Base-by-base conservation (phyloP, 352 stramenopile genomes). In the Elongisporangium anandrum region DNA sequence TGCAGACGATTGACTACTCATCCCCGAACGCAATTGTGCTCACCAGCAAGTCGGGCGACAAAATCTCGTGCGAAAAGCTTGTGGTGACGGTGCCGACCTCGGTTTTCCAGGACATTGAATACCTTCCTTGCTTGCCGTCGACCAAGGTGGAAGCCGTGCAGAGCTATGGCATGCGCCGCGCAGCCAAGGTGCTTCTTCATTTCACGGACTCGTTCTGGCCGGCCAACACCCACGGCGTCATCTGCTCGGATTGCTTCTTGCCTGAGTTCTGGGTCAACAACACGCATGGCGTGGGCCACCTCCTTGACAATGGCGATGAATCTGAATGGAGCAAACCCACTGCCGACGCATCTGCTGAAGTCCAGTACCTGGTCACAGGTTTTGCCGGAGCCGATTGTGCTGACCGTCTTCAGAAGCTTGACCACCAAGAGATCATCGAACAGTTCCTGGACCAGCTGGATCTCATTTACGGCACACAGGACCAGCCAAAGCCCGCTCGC, bases 181-280 rank as follows among this genome's bases (percentile, higher is more conserved):
- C 79, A 15, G 81, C 76, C 20, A 92, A 94, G 54, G 83, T 94
- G 60, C 66, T 94, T 17, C 72, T 94, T 56, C 78, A 91, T 59
- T 87, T 92, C 60, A 75, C 63, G 16, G 55, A 66, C 38, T 57
- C 65, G 41, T 94, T 92, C 56, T 94, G 85, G 85, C 79, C 81
- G 8, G 70, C 66, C 53, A 77, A 92, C 56, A 75, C 81, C 9
- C 85, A 94, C 57, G 85, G 85, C 39, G 75, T 94, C 39, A 84
- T 94, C 55, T 94, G 85, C 68, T 91, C 81, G 21, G 79, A 91
- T 38, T 86, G 73, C 56, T 94, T 94, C 67, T 29, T 94, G 63
- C 85, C 85, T 12, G 85, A 94, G 68, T 94, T 92, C 48, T 94
- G 85, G 85, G 69, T 92, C 41, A 92, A 94, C 66, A 87, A 64